Evolutionary conservation across 2,329 filamentous ascomycete genomes (phyloP).

Genomic region (Diplodia corticola): DNA sequence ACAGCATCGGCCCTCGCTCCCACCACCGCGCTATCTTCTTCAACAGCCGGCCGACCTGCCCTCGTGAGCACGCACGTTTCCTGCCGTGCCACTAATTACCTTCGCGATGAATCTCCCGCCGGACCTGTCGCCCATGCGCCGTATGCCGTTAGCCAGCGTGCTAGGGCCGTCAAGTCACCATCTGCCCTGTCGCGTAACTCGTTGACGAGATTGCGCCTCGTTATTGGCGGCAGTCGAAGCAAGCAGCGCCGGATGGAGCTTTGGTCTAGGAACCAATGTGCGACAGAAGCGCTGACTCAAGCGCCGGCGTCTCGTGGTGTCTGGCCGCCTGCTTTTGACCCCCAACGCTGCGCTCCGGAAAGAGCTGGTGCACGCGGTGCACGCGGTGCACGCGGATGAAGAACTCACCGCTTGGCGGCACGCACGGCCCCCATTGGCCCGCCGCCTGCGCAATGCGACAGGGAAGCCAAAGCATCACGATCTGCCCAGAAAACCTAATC

Average conservation of each 20-base stretch:
- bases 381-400: background rate
- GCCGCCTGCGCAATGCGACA: background rate
- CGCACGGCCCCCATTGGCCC: background rate
- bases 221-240: background rate
- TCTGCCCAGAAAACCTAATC: constrained; percentile 5
- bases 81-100: background rate
- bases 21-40: background rate
- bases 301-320: background rate
- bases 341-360: background rate
- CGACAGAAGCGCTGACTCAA: no score
- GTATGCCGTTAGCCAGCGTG: background rate
- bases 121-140: background rate
- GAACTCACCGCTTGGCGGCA: constrained; percentile 13
- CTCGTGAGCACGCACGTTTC: background rate
- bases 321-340: constrained; percentile 1
- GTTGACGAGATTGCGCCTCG: background rate
- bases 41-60: background rate
- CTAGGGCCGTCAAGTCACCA: background rate
- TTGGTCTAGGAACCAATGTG: no score
- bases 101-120: background rate
- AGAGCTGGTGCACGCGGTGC: background rate
- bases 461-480: background rate
- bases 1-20: background rate
- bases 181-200: background rate
- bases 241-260: background rate